Evolutionary conservation across 805 yeast species (phyloP).

Genomic region (Jamesozyma lodderae): DNA sequence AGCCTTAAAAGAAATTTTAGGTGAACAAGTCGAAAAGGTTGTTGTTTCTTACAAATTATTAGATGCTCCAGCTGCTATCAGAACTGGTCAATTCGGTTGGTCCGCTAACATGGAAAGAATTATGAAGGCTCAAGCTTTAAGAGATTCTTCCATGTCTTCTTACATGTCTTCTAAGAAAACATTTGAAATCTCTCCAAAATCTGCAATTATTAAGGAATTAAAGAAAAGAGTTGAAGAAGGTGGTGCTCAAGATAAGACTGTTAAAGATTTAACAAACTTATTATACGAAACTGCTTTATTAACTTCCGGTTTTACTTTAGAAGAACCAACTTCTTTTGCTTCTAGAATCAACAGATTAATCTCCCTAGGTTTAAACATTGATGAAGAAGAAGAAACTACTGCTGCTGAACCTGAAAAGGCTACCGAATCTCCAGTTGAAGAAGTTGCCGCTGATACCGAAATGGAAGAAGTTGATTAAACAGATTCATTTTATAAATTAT

Average conservation of each 20-base stretch:
- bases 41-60: constrained; percentile 94
- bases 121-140: constrained; percentile 99
- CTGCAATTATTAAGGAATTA: constrained; percentile 90
- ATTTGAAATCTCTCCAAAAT: constrained; percentile 95
- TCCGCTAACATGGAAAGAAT: constrained; percentile 99
- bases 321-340: constrained; percentile 97
- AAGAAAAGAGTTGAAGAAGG: constrained; percentile 93
- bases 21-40: constrained; percentile 99
- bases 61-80: constrained; percentile 99
- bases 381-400: constrained; percentile 69
- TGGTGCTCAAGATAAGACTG: constrained; percentile 97
- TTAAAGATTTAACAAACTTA: constrained; percentile 92
- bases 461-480: constrained; percentile 98
- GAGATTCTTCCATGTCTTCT: constrained; percentile 97
- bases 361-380: constrained; percentile 96
- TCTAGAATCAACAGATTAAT: constrained; percentile 96
- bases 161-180: constrained; percentile 99
- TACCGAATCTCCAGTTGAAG: constrained; percentile 26
- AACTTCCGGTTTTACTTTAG: constrained; percentile 97
- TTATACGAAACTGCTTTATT: constrained; percentile 95
- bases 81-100: constrained; percentile 99
- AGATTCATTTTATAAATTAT: neutral
- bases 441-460: constrained; percentile 77
- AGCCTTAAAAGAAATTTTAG: constrained; percentile 93
- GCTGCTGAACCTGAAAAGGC: constrained; percentile 34